Evolutionary conservation across 768 basidiomycete species (phyloP), one percentile per base, ranked within the genome.

Genomic region (Multifurca ochricompacta): DNA sequence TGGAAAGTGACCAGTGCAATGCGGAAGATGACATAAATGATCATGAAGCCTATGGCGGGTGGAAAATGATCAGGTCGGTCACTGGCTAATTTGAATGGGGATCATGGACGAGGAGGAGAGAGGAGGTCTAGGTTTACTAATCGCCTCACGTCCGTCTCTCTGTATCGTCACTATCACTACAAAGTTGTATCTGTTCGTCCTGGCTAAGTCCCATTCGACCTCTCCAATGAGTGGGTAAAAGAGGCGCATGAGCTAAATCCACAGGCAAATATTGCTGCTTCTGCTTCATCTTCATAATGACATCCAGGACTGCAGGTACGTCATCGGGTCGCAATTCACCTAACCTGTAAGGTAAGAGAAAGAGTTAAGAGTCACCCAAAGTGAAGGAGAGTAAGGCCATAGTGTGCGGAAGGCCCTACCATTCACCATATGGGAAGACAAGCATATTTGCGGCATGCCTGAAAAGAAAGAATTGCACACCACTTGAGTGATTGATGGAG

Each of bases 401-500:
- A 43, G 21, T 13, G 31, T 9, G n/a, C n/a, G n/a, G 23, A 56
- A 45, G 25, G 23, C 69, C 77, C 19, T 59, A 85, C 85, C 85
- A 87, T 68, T 87, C 85, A 25, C 83, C 85, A 48, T 78, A 77
- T 14, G 85, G 86, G 61, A 78, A 87, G 0, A 85, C 70, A 10
- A 88, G 65, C 10, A 85, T 45, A 66, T 87, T 88, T 1, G 82
- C 85, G 3, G 86, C 86, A 60, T 80, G 78, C 63, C 84, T 85
- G 37, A 18, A 16, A 35, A 27, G 13, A 35, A 27, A 27, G 44
- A 28, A 14, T 11, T 39, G 37, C 28, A 30, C 10, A 53, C 28
- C 28, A 35, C 40, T 28, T 23, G n/a, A 32, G 44, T 53, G 41
- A 43, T 14, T n/a, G 30, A 34, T 34, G 43, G 39, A 25, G 23